Evolutionary conservation across 2,329 filamentous ascomycete genomes (phyloP), one percentile per base, ranked within the genome.

Genomic region (Pseudogymnoascus sp.): DNA sequence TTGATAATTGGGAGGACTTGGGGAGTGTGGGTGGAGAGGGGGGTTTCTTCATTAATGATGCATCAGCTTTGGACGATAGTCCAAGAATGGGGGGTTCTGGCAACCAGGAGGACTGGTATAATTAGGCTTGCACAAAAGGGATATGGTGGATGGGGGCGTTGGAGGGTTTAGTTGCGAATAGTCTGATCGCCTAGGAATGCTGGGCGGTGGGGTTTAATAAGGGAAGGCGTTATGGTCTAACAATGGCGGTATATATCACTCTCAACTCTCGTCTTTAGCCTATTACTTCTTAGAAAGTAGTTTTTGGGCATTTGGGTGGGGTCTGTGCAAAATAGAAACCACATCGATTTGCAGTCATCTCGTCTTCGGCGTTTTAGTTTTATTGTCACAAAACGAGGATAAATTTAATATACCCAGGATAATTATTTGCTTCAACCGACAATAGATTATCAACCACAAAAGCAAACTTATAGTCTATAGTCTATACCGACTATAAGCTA

Each of bases 1-100:
- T 88, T 66, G 86, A 82, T 25, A 86, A 85, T 62, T 89, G 86
- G 85, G 76, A 76, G 62, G 66, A 61, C 2, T 56, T 62, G 7
- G 60, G 40, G 8, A 23, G 28, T 43, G 60, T 43, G 14, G 25
- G 21, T 18, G 60, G 60, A 4, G 60, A 43, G 14, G 34, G 34
- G 2, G 5, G 12, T 3, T 60, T 60, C 38, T 60, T 60, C 18
- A 60, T 40, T 34, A 12, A 12, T 12, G 59, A 60, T 25, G 12
- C 34, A 8, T 40, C 59, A 12, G 59, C 34, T 14, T 60, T 60
- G 36, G 59, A 40, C 18, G 59, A 60, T 25, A 60, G 59, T 40
- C 38, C 59, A 14, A 40, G 59, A 36, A 40, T 40, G 34, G 14
- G 34, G 34, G 59, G 21, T 4, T 16, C 59, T 16, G 38, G 34